Evolutionary conservation across 2,329 filamentous ascomycete species (phyloP).

Genomic region (Colletotrichum karsti): DNA sequence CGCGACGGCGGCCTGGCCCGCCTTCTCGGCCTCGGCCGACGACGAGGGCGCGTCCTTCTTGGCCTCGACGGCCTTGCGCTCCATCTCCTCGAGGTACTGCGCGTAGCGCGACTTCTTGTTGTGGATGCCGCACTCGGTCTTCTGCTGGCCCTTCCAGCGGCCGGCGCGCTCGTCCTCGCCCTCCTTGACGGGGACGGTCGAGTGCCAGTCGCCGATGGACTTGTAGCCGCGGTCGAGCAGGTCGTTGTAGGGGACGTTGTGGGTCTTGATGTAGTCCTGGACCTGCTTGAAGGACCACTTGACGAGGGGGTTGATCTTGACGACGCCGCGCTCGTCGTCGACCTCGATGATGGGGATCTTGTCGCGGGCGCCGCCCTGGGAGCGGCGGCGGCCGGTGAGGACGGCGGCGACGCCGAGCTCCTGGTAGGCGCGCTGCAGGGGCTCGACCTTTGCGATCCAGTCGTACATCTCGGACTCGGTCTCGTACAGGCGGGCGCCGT

Average conservation of each 20-base stretch:
- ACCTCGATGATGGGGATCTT: conserved; percentile 92
- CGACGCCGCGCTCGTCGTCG: conserved; percentile 84
- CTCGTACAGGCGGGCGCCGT: conserved; percentile 88
- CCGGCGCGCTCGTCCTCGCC: conserved; percentile 96
- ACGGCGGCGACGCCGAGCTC: conserved; percentile 90
- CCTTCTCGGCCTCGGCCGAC: conserved; percentile 28
- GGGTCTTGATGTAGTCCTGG: conserved; percentile 83
- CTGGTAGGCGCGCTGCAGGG: conserved; percentile 88
- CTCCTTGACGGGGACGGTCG: conserved; percentile 86
- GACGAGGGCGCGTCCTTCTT: conserved; percentile 37
- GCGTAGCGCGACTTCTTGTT: conserved; percentile 96
- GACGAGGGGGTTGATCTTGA: conserved; percentile 98
- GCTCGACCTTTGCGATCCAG: conserved; percentile 97
- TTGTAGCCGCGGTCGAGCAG: conserved; percentile 96
- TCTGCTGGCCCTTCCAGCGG: conserved; percentile 94
- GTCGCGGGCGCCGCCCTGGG: conserved; percentile 92
- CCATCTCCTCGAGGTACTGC: conserved; percentile 80
- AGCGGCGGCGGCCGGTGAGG: conserved; percentile 88
- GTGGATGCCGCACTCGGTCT: conserved; percentile 99
- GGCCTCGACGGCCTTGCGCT: conserved; percentile 69
- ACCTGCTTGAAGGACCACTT: conserved; percentile 95
- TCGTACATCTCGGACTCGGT: conserved; percentile 90
- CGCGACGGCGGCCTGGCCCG: conserved; percentile 28
- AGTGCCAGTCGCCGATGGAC: conserved; percentile 98
- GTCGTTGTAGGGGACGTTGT: conserved; percentile 93